Base-by-base conservation (phyloP, 1,139 yeast genomes). In the Kodamaea plutei region DNA sequence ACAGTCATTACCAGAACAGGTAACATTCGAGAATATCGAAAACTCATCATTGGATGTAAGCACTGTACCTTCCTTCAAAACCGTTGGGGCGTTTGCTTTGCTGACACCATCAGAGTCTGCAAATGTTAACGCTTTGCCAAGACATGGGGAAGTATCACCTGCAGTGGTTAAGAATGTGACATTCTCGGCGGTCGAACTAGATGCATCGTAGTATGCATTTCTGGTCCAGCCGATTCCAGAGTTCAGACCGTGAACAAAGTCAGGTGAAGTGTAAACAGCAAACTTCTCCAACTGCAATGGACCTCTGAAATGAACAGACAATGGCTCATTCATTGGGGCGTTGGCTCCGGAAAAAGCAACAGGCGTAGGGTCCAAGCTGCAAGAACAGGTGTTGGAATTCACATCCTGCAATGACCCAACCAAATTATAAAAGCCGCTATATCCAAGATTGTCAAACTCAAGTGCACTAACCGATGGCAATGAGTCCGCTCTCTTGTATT, bases 261-360 rank as follows among this genome's bases (percentile, higher is more conserved):
- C 39, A 3, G 38, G 37, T 2, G 69, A 47, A 11, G 52, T 56
- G 44, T 64, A 66, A 22, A 54, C 62, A 45, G 88, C 96, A 53
- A 91, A 87, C 60, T 84, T 84, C 49, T 69, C 63, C 53, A 89
- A 73, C 37, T 74, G 69, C 44, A 91, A 58, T 20, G 97, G 98
- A 35, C 97, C 98, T 62, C 97, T 79, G 69, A 89, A 85, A 59
- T 89, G 97, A 35, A 91, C 84, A 11, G 95, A 80, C 31, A 89
- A 65, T 56, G 87, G 96, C 61, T 87, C 95, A 59, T 87, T 78
- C 39, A 89, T 64, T 20, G 97, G 97, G 29, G 95, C 65, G 52
- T 85, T 65, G 16, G 76, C 39, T 29, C 97, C 97, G 10, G 83
- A 71, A 61, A 87, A 84, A 7, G 73, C 41, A 12, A 61, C 61